Evolutionary conservation across 495 filamentous ascomycete genomes (phyloP).

Genomic region (Lentithecium fluviatile): DNA sequence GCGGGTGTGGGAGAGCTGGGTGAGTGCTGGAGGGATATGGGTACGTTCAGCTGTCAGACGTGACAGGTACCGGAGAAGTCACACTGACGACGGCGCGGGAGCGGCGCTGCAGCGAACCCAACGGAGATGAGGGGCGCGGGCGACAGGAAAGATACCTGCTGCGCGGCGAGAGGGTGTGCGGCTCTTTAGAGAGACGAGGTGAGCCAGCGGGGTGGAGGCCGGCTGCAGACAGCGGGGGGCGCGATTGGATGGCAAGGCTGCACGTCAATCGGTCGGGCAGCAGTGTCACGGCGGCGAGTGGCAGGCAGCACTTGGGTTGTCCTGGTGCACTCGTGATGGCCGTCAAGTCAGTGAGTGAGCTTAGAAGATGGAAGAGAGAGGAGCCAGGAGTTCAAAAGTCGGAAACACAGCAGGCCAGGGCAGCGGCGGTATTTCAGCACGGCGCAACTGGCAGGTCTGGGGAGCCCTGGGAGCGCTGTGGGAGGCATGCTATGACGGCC

Average conservation of each 20-base stretch:
- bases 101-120: constrained; percentile 15
- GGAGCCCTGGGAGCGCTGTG: no score
- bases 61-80: constrained; percentile 5
- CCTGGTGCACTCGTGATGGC: background rate
- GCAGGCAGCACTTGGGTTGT: background rate
- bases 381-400: background rate
- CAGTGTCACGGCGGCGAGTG: background rate
- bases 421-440: background rate
- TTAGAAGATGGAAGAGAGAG: background rate
- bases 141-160: constrained; percentile 29
- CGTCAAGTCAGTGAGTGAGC: no score
- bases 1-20: background rate
- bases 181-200: constrained; percentile 15
- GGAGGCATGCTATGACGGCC: constrained; percentile 1
- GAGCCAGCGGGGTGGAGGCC: constrained; percentile 1
- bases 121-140: constrained; percentile 3
- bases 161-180: constrained; percentile 1
- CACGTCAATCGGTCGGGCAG: constrained; percentile 24
- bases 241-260: constrained; percentile 20
- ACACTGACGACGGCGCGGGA: background rate
- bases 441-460: no score
- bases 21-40: background rate
- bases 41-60: constrained; percentile 1
- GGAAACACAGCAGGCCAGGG: background rate
- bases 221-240: constrained; percentile 15